Base-by-base conservation (phyloP, 306 rosid species). In the Delonix regia region DNA sequence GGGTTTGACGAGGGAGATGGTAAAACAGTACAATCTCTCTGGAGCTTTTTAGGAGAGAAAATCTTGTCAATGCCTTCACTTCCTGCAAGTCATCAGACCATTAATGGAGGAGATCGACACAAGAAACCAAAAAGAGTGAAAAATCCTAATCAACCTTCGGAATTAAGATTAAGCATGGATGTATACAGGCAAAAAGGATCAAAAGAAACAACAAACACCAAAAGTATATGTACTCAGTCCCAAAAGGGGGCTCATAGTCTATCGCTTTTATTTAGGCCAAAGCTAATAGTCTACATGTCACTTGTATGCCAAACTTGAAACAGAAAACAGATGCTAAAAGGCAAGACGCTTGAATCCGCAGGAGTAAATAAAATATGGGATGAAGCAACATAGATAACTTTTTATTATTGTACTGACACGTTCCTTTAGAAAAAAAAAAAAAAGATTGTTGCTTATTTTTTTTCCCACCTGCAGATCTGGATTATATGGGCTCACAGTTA, bases 51-150 rank as follows among this genome's bases (percentile, higher is more conserved):
- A 11, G 93, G 88, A 67, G 91, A 78, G 78, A 91, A 87, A 74
- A 92, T 83, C 78, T 87, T 92, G 85, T 89, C 91, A 51, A 92
- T 79, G 74, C 97, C 93, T 64, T 86, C 96, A 24, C 88, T 95
- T 78, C 99, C 99, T 95, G 91, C 83, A 82, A 76, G 73, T 68
- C 79, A 78, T 80, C 47, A 70, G 52, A 42, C 19, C 78, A 65
- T 62, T 59, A 33, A 57, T 62, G 22, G 51, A 66, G 27, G 14
- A 59, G 28, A n/a, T 73, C n/a, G 13, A 53, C 62, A 39, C 11
- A 33, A 24, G 4, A n/a, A 62, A 52, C 42, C 30, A 61, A 16
- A 1, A 7, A 25, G 70, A 69, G 51, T 34, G 51, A 55, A 53
- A 56, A 27, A 59, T 30, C 36, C 41, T 52, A 74, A 68, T 71